Percentiles rank a stretch among this genome's conserved stretches.
Evolutionary conservation across 768 basidiomycete species (phyloP).

Genomic region (Leccinum pellstonianum): DNA sequence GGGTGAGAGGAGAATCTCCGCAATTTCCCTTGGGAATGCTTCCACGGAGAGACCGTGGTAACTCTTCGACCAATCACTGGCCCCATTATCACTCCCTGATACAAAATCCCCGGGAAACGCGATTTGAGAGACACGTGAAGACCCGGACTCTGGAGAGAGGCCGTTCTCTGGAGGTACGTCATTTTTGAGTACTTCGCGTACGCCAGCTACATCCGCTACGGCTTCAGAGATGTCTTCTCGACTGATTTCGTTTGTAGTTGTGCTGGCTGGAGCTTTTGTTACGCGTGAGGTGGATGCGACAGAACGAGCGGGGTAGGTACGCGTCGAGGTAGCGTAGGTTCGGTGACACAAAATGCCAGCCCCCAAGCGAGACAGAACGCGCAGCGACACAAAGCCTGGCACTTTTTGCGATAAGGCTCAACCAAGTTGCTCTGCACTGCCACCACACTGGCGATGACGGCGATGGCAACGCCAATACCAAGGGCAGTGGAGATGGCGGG

Average conservation of each 20-base stretch:
- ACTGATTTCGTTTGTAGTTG: constrained; percentile 25
- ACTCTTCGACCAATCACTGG: constrained; percentile 85
- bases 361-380: constrained; percentile 2
- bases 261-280: constrained; percentile 33
- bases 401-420: constrained; percentile 5
- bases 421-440: constrained; percentile 2
- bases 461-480: too few species aligned
- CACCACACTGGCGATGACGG: not conserved
- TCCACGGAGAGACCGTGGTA: constrained; percentile 77
- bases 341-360: not conserved
- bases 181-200: constrained; percentile 13
- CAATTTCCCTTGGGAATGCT: constrained; percentile 75
- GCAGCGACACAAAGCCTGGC: constrained; percentile 10
- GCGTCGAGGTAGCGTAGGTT: constrained; percentile 26
- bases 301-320: constrained; percentile 26
- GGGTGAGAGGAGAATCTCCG: constrained; percentile 71
- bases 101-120: constrained; percentile 31
- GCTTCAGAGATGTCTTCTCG: constrained; percentile 20
- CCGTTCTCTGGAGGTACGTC: constrained; percentile 16
- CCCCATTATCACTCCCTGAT: constrained; percentile 17
- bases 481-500: too few species aligned
- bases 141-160: constrained; percentile 12
- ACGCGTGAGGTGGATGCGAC: constrained; percentile 20
- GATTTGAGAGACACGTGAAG: constrained; percentile 13
- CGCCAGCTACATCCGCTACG: constrained; percentile 20